Percentiles rank a stretch among this genome's conserved stretches.
Conservation (phyloP, 192 early-diverging fungal genomes). For the Coemansia sp. region DNA sequence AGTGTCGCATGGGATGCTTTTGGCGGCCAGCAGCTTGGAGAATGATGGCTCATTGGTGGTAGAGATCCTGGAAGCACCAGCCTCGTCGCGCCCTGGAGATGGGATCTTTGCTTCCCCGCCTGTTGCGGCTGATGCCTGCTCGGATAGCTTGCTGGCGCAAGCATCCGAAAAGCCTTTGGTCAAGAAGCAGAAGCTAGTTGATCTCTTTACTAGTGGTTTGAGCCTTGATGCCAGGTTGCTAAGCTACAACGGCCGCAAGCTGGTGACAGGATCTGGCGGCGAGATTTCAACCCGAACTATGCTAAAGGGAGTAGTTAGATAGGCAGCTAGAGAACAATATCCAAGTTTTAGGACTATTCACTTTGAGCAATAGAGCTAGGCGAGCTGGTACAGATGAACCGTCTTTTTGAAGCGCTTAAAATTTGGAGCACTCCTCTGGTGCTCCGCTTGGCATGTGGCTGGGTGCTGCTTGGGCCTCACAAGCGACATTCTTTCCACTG, state of each 20-base stretch:
- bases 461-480: neutral
- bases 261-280: conserved; percentile 8
- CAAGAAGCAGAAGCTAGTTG: conserved; percentile 17
- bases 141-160: neutral
- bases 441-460: neutral
- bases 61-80: conserved; percentile 29
- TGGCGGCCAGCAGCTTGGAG: conserved; percentile 16
- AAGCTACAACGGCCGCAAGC: conserved; percentile 9
- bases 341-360: neutral
- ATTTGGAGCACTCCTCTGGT: conserved; percentile 11
- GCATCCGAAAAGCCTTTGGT: conserved; percentile 4
- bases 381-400: conserved; percentile 21
- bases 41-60: neutral
- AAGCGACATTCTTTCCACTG: neutral
- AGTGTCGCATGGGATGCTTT: conserved; percentile 33
- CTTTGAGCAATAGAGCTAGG: neutral
- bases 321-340: neutral
- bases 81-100: conserved; percentile 14
- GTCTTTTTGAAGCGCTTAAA: conserved; percentile 50
- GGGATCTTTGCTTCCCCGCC: neutral
- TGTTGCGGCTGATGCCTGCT: neutral
- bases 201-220: conserved; percentile 10
- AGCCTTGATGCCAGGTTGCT: conserved; percentile 7
- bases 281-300: conserved; percentile 8
- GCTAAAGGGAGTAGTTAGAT: conserved; percentile 15